A percentile compares a stretch with the other conserved stretches of the same genome.
phyloP scores from a whole-genome alignment of 2,329 filamentous ascomycete genomes.

The Mycosphaerella sp. region DNA sequence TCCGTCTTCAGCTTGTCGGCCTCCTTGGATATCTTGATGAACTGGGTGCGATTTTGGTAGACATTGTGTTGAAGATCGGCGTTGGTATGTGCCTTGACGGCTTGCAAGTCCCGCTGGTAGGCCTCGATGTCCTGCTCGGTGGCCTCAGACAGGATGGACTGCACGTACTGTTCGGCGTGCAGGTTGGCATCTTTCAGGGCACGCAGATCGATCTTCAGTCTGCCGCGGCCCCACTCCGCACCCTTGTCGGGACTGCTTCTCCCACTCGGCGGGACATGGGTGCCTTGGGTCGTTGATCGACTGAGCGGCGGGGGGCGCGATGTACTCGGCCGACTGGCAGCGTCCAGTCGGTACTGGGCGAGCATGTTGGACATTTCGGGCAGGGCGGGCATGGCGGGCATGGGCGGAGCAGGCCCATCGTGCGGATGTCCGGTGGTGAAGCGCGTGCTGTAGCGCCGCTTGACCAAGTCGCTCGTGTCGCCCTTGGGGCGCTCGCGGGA shows the following conservation, averaged over 20 bases:
- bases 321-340: slow-evolving; percentile 2
- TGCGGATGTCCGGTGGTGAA: slow-evolving; percentile 62
- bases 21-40: slow-evolving; percentile 99
- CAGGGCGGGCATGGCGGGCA: slow-evolving; percentile 58
- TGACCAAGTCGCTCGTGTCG: slow-evolving; percentile 74
- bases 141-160: slow-evolving; percentile 66
- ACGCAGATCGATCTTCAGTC: slow-evolving; percentile 66
- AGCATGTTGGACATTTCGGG: slow-evolving; percentile 53
- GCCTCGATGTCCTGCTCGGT: slow-evolving; percentile 79
- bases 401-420: slow-evolving; percentile 58
- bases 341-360: slow-evolving; percentile 47
- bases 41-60: slow-evolving; percentile 93
- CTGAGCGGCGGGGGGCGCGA: slow-evolving; percentile 1
- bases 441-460: slow-evolving; percentile 86
- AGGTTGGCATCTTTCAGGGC: slow-evolving; percentile 74
- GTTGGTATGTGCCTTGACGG: slow-evolving; percentile 69
- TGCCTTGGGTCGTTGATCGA: not conserved
- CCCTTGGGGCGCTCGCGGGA: slow-evolving; percentile 40
- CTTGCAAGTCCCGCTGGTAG: slow-evolving; percentile 69
- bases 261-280: slow-evolving; percentile 14
- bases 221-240: slow-evolving; percentile 28
- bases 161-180: slow-evolving; percentile 63
- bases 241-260: slow-evolving; percentile 33
- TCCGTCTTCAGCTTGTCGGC: slow-evolving; percentile 95
- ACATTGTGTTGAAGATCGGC: slow-evolving; percentile 89